A percentile compares a stretch with the other conserved stretches of the same genome.
Conservation (phyloP, 208 protist genomes). For the Leishmania tarentolae region DNA sequence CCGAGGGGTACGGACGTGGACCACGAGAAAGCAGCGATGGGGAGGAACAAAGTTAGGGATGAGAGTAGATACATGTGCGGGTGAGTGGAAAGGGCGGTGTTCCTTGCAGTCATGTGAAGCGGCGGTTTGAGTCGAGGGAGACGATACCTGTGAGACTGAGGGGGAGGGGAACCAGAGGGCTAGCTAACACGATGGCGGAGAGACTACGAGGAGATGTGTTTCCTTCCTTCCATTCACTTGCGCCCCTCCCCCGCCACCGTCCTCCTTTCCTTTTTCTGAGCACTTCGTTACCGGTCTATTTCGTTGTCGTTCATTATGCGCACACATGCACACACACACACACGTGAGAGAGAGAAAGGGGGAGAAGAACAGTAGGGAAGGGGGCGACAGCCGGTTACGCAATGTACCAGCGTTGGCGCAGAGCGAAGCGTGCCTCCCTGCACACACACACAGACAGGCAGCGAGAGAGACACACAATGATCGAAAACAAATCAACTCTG, state of each 20-base stretch:
- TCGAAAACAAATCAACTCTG: background rate
- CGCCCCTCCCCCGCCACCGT: too few relatives aligned
- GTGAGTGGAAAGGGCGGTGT: background rate
- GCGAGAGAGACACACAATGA: background rate
- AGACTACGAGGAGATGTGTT: background rate
- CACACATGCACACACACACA: background rate
- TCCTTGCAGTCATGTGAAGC: background rate
- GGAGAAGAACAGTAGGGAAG: background rate
- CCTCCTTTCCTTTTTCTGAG: background rate
- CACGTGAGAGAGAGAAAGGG: background rate
- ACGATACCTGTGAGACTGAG: background rate
- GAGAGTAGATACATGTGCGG: background rate
- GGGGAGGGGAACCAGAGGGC: background rate
- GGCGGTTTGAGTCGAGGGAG: background rate
- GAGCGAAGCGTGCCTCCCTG: background rate
- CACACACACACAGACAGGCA: background rate
- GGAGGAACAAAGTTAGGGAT: background rate
- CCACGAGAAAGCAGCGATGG: background rate
- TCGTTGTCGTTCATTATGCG: background rate
- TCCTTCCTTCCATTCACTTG: background rate
- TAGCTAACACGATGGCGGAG: background rate
- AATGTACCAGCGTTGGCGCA: background rate
- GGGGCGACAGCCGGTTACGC: background rate
- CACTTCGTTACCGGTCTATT: background rate
- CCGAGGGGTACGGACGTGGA: background rate